A percentile compares a stretch with the other conserved stretches of the same genome.
Conservation (phyloP, 208 protist species). For the Crithidia mellificae region DNA sequence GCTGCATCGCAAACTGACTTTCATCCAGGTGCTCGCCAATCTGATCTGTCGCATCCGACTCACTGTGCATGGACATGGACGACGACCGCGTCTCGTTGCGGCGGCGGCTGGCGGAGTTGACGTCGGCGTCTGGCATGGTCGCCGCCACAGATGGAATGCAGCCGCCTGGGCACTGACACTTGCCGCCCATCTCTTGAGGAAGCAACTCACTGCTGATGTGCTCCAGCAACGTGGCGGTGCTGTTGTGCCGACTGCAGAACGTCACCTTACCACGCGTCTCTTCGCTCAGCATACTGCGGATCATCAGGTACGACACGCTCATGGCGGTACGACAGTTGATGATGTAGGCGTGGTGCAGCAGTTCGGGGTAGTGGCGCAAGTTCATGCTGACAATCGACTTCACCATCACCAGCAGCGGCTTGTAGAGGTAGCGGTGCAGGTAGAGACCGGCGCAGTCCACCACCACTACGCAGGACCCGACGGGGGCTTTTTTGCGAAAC, state of each 20-base stretch:
- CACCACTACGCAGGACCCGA: slow-evolving; percentile 42
- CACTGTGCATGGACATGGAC: not conserved
- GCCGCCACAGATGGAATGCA: slow-evolving; percentile 33
- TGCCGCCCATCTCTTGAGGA: slow-evolving; percentile 51
- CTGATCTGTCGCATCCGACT: not conserved
- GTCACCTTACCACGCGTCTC: slow-evolving; percentile 46
- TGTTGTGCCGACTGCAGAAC: slow-evolving; percentile 45
- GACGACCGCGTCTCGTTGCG: not conserved
- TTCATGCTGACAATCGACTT: slow-evolving; percentile 42
- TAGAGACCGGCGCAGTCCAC: slow-evolving; percentile 47
- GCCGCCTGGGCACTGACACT: slow-evolving; percentile 43
- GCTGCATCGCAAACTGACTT: not conserved
- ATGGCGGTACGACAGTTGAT: slow-evolving; percentile 52
- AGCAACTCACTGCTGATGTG: slow-evolving; percentile 50
- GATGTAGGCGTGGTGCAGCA: slow-evolving; percentile 59
- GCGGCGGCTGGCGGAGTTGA: not conserved
- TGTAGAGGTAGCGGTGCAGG: slow-evolving; percentile 37
- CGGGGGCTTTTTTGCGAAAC: slow-evolving; percentile 21
- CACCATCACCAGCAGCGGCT: slow-evolving; percentile 40
- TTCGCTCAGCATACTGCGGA: slow-evolving; percentile 25
- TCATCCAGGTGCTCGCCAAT: not conserved
- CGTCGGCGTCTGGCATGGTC: not conserved
- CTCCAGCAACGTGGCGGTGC: slow-evolving; percentile 26
- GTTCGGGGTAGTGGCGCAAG: slow-evolving; percentile 53
- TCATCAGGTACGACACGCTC: slow-evolving; percentile 34